Percentiles rank a stretch among this genome's conserved stretches.
These are phyloP conservation scores for Cyclospora cayetanensis DNA, from an alignment of 169 alveolate genomes.

Conservation along the genomic window DNA sequence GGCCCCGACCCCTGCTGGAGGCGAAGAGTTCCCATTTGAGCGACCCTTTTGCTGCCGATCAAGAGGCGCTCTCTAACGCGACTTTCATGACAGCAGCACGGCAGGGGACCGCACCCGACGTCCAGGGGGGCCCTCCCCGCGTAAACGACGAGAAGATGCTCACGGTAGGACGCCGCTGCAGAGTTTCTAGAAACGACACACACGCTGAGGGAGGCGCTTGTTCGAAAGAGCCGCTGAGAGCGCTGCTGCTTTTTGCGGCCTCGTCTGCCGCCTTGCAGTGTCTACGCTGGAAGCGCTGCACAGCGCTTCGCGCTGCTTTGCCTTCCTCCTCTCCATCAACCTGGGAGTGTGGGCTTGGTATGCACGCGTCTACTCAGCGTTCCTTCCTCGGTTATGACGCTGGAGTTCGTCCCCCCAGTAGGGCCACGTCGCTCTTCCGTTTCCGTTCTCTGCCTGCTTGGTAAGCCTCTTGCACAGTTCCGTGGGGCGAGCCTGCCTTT, in stretches of 20 bases:
- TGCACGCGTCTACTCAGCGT: no score
- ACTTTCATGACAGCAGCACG: neutral
- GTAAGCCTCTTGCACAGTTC: no score
- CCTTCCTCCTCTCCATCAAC: no score
- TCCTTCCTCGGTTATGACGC: neutral
- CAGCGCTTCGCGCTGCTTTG: neutral
- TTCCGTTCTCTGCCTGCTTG: neutral
- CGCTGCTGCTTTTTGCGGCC: neutral
- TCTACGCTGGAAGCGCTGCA: neutral
- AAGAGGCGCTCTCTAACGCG: neutral
- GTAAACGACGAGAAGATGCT: neutral
- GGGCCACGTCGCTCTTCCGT: neutral
- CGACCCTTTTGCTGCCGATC: neutral
- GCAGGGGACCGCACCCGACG: neutral
- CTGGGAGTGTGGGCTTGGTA: no score
- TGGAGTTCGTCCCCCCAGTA: neutral
- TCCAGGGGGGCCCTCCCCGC: neutral
- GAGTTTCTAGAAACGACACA: no score
- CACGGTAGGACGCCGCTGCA: neutral
- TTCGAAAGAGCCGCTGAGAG: neutral
- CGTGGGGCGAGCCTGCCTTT: no score
- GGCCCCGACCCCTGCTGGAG: neutral
- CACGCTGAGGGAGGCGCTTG: no score
- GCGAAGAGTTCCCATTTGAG: neutral
- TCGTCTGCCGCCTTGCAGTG: neutral